These are phyloP conservation scores for Naganishia onofrii DNA, from an alignment of 768 basidiomycete species.

Conservation along the genomic window DNA sequence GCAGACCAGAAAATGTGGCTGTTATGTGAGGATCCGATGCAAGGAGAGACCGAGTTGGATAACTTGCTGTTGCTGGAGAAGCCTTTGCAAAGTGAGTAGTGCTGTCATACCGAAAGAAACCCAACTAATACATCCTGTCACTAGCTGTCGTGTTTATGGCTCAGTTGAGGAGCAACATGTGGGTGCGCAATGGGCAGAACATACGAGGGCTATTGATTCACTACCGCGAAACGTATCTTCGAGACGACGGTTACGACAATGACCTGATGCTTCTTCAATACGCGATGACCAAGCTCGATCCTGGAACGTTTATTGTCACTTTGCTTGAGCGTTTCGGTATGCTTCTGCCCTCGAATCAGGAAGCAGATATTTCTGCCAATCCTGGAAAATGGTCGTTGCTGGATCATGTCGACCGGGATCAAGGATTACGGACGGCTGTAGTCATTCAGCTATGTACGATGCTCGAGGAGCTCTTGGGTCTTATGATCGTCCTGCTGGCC, in stretches of 20 bases:
- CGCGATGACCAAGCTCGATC: conserved; percentile 71
- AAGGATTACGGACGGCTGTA: conserved; percentile 5
- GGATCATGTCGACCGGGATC: conserved; percentile 18
- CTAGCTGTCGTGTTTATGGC: conserved; percentile 84
- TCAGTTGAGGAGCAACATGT: conserved; percentile 88
- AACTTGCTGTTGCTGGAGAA: conserved; percentile 79
- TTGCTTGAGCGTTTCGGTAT: conserved; percentile 82
- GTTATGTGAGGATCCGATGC: conserved; percentile 61
- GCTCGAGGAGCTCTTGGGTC: conserved; percentile 86
- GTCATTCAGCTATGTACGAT: conserved; percentile 54
- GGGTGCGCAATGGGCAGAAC: conserved; percentile 95
- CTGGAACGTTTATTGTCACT: conserved; percentile 73
- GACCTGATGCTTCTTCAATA: conserved; percentile 87
- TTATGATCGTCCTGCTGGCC: conserved; percentile 79
- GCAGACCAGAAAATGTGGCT: conserved; percentile 55
- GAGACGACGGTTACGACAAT: conserved; percentile 95
- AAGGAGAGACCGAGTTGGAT: conserved; percentile 55
- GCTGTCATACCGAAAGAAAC: too few relatives aligned
- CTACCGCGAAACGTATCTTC: conserved; percentile 91
- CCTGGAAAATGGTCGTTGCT: conserved; percentile 19
- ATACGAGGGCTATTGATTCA: conserved; percentile 92
- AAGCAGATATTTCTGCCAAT: conserved; percentile 64
- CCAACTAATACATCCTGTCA: neutral
- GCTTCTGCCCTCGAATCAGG: conserved; percentile 59
- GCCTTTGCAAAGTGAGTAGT: conserved; percentile 72